Evolutionary conservation across 441 rosid genomes (phyloP).

Genomic region (Melastoma candidum): DNA sequence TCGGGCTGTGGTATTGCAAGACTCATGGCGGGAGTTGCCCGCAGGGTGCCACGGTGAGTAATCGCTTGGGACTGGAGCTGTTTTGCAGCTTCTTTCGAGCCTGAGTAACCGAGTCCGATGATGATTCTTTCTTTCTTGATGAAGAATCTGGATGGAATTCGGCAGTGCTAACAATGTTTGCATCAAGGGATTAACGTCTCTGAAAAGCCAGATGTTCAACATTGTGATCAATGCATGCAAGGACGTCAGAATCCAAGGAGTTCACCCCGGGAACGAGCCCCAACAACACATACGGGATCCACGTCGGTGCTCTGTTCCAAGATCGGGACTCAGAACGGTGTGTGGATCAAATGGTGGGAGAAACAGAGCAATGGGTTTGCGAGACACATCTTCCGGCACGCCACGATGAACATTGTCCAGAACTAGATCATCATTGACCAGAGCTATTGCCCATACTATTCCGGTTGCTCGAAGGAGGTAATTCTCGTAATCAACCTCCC

Average conservation of each 20-base stretch:
- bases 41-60: conserved; percentile 10
- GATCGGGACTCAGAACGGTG: background rate
- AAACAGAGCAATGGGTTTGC: too few relatives aligned
- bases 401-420: too few relatives aligned
- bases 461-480: too few relatives aligned
- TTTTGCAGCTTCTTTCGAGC: too few relatives aligned
- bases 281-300: conserved; percentile 1
- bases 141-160: background rate
- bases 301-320: conserved; percentile 1
- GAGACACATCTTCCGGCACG: too few relatives aligned
- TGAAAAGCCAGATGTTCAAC: conserved; percentile 6
- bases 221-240: conserved; percentile 6
- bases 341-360: too few relatives aligned
- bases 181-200: background rate
- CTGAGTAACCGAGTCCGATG: too few relatives aligned
- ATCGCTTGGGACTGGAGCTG: too few relatives aligned
- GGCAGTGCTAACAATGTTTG: background rate
- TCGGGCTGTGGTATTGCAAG: conserved; percentile 12
- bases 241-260: conserved; percentile 6
- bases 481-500: too few relatives aligned
- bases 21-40: conserved; percentile 15
- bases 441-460: too few relatives aligned
- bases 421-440: too few relatives aligned
- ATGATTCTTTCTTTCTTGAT: background rate
- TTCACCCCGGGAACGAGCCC: background rate